Base-by-base conservation (phyloP, 306 rosid species). In the Pyrus bretschneideri region DNA sequence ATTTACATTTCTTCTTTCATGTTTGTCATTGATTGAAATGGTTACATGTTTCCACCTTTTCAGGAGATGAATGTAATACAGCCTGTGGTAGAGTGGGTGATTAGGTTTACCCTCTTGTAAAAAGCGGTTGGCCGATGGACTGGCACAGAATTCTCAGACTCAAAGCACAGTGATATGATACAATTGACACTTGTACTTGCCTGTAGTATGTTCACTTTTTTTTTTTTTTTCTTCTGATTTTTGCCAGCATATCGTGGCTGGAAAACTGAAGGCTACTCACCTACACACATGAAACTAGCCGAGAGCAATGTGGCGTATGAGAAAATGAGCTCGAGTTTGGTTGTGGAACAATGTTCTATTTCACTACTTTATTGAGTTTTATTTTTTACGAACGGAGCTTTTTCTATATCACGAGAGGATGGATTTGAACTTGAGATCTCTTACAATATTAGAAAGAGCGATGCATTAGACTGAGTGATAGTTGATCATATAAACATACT, bases 21-120 rank as follows among this genome's bases (percentile, higher is more conserved):
- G 61, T 31, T 35, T 31, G 30, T 54, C 52, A 44, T 63, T 82
- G 65, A 69, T 51, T 78, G 72, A 78, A 73, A 31, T 52, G 49
- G 29, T 73, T 58, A 2, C 51, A 49, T 46, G 13, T 49, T 73
- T 45, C 60, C 65, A 9, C 42, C 40, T 55, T 49, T 70, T 33
- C 73, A 62, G 77, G 45, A 79, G 49, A 27, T 42, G 25, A 25
- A 68, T 27, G 63, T 35, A 27, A 22, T 52, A 68, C 79, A 61
- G 38, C 72, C 69, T 8, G 6, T 21, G 21, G 29, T 64, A 54
- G 30, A 54, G 72, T 67, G 44, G 74, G 68, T 38, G 52, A 72
- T 61, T 35, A 44, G 59, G 2, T 61, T 38, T 68, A 23, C 67
- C 67, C 45, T 46, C 38, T 40, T 73, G 79, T 67, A 67, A 77